Percentiles rank a stretch among this genome's conserved stretches.
Evolutionary conservation across 176 grass and related monocot genomes (phyloP).

Genomic region (Urochloa ruziziensis): DNA sequence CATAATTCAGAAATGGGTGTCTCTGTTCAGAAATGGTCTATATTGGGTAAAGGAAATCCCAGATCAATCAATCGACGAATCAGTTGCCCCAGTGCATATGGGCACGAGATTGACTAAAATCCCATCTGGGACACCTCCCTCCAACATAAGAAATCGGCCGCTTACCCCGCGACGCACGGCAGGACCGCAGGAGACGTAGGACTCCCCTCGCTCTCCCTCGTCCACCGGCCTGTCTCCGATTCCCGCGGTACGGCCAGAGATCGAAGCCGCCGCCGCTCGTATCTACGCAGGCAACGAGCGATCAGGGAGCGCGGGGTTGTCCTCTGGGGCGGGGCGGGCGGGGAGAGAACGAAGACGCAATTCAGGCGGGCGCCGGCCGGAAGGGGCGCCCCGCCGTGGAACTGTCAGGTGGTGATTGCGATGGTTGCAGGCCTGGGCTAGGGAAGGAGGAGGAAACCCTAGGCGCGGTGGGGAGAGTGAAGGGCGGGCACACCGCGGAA

Average conservation of each 20-base stretch:
- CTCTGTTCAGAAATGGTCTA: not conserved
- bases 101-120: not conserved
- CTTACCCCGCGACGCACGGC: not conserved
- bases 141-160: not conserved
- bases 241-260: not conserved
- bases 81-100: not conserved
- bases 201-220: not conserved
- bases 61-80: not conserved
- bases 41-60: not conserved
- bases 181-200: not conserved
- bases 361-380: not conserved
- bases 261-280: not conserved
- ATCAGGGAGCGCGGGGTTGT: not conserved
- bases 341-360: not conserved
- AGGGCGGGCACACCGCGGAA: not conserved
- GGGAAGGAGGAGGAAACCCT: conserved; percentile 6
- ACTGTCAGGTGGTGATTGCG: not conserved
- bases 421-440: not conserved
- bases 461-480: not conserved
- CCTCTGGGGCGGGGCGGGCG: not conserved
- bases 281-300: not conserved
- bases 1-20: not conserved
- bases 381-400: not conserved
- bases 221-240: not conserved
- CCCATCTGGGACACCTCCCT: not conserved